Percentiles rank a stretch among this genome's conserved stretches.
Conservation (phyloP, 2,329 filamentous ascomycete species). For the Tympanopsis confertula region DNA sequence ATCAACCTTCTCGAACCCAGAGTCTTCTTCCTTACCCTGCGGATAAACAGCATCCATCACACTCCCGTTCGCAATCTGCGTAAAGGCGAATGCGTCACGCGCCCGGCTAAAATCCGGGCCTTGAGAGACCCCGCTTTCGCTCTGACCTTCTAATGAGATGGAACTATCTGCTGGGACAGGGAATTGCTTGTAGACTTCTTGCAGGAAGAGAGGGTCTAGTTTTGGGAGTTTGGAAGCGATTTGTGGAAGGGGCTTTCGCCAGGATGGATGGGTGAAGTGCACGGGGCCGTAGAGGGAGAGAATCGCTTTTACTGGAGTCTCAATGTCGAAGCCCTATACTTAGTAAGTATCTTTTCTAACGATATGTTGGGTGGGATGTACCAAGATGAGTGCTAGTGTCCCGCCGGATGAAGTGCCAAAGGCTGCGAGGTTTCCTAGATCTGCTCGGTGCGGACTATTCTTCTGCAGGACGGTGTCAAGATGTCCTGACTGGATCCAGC, state of each 20-base stretch:
- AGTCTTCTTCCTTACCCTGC: conserved; percentile 9
- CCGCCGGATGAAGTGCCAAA: conserved; percentile 24
- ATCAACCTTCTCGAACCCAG: conserved; percentile 14
- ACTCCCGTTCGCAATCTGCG: conserved; percentile 24
- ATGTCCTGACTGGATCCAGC: conserved; percentile 18
- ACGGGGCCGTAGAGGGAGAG: conserved; percentile 28
- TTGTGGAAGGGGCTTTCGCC: conserved; percentile 18
- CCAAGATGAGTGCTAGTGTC: conserved; percentile 19
- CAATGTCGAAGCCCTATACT: conserved; percentile 21
- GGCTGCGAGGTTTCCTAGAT: conserved; percentile 17
- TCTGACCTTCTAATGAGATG: conserved; percentile 27
- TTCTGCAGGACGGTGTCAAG: conserved; percentile 8
- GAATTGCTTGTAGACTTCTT: conserved; percentile 18
- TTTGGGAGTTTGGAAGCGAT: conserved; percentile 14
- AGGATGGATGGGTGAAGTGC: conserved; percentile 22
- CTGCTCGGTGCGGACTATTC: conserved; percentile 7
- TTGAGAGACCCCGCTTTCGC: conserved; percentile 6
- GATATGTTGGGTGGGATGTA: conserved; percentile 8
- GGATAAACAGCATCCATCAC: conserved; percentile 20
- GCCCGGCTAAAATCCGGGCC: conserved; percentile 21
- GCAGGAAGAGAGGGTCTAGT: conserved; percentile 16
- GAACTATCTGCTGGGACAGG: conserved; percentile 23
- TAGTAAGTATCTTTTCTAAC: neutral
- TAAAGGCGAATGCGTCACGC: conserved; percentile 24
- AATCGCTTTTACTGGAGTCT: conserved; percentile 21